Evolutionary conservation across 208 protist genomes (phyloP), one percentile per base, ranked within the genome.

Genomic region (Cochliopodium minus): DNA sequence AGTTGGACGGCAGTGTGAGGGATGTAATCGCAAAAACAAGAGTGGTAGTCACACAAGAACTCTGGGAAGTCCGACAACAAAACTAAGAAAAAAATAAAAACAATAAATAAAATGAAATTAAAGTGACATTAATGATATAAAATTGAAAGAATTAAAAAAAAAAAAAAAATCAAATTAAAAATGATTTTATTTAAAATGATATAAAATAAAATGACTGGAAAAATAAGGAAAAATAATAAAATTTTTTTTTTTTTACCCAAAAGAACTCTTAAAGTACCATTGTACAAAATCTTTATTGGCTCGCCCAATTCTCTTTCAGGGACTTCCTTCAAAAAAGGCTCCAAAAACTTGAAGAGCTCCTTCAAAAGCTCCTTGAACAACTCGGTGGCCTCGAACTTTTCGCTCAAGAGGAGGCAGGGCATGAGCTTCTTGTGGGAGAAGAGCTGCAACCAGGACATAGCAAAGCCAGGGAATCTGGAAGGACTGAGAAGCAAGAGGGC

Each of bases 51-150:
- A 72, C 92, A 96, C 11, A 99, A 74, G 64, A 98, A 98, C 66
- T 94, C 85, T 45, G 93, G 92, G 74, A 97, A 98, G 75, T 99
- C 96, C 67, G 98, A 95, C 4, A 97, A 76, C 1, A 99, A 66
- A 2, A 99, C 81, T 29, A 96, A 67, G 36, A 96, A 72, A 20
- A 95, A 71, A 1, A 72, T 58, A 17, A 62, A n/a, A 17, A 59
- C n/a, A 52, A 17, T n/a, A 59, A 20, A 17, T 53, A 15, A 52
- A 51, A 63, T 63, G n/a, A 17, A 58, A 48, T n/a, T 17, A 56
- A 25, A 20, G 48, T 17, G 43, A 48, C 43, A 58, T 17, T 57
- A 20, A 58, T 52, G 47, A n/a, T n/a, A n/a, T n/a, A n/a, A n/a
- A n/a, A n/a, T n/a, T n/a, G n/a, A n/a, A n/a, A n/a, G n/a, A n/a